Percentiles rank a stretch among this genome's conserved stretches.
Conservation (phyloP, 1,284 basidiomycete genomes). For the Wallemia ichthyophaga region DNA sequence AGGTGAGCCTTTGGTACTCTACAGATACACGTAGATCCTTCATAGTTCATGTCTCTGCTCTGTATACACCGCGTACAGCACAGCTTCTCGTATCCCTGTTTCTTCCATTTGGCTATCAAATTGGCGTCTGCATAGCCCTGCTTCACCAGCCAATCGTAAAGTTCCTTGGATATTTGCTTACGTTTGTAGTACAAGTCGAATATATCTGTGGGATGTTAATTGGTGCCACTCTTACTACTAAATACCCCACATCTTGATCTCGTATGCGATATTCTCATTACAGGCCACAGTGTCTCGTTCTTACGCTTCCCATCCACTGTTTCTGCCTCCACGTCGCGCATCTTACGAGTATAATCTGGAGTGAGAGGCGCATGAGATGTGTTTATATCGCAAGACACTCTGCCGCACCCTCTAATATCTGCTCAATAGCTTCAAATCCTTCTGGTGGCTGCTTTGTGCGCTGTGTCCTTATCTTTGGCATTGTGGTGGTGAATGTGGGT, state of each 20-base stretch:
- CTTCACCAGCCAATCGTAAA: conserved; percentile 96
- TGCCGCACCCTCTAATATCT: neutral
- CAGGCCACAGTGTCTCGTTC: conserved; percentile 90
- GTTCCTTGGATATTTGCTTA: conserved; percentile 20
- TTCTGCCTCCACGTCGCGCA: conserved; percentile 92
- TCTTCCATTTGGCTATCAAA: conserved; percentile 98
- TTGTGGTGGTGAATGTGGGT: conserved; percentile 21
- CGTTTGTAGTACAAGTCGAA: neutral
- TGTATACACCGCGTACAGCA: conserved; percentile 83
- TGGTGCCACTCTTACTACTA: neutral
- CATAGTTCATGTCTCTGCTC: conserved; percentile 93
- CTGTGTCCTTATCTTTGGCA: conserved; percentile 86
- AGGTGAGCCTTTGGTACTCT: conserved; percentile 84
- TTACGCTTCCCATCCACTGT: conserved; percentile 92
- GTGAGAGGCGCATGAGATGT: too few relatives aligned
- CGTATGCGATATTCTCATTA: conserved; percentile 89
- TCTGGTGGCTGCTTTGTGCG: conserved; percentile 87
- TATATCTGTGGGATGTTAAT: neutral
- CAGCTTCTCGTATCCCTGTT: conserved; percentile 61
- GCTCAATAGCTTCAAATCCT: conserved; percentile 83
- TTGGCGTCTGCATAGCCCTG: conserved; percentile 92
- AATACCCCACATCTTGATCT: conserved; percentile 25
- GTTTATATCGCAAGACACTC: neutral
- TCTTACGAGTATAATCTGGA: conserved; percentile 37
- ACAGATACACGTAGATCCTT: conserved; percentile 96